Evolutionary conservation across 2,329 filamentous ascomycete species (phyloP), one percentile per base, ranked within the genome.

Genomic region (Cercospora sojina): DNA sequence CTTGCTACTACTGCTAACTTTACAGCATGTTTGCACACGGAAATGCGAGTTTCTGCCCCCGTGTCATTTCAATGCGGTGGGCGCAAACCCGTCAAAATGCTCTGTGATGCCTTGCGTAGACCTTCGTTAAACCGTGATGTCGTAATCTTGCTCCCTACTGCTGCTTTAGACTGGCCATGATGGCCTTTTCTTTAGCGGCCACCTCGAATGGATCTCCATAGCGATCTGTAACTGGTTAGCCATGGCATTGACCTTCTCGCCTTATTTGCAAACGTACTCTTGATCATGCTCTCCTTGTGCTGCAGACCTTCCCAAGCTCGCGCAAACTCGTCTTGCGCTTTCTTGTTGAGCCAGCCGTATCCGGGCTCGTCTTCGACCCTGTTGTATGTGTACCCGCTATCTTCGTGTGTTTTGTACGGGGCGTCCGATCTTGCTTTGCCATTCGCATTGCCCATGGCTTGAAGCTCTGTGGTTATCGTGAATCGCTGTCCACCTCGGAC

Each of bases 241-340:
- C 38, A 18, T 29, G 9, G 18, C 29, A 1, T 3, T 12, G 7
- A 43, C 13, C 41, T 23, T 25, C 3, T 56, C n/a, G 32, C 16
- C 56, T 7, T 56, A n/a, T 51, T 10, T 18, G 7, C 9, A 12
- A 6, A 72, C 76, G 67, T 66, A 78, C 77, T 73, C 63, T 71
- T 71, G n/a, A 79, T 67, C 67, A 72, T 72, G 3, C 38, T 47
- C 20, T 85, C 81, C 71, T 80, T 80, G 73, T 88, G 84, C 58
- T 85, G 73, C 56, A 88, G 70, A 68, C 72, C 73, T 29, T 83
- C 82, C 79, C 81, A 80, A 18, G 82, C 83, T 27, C 83, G 79
- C 51, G 82, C 77, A 70, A 80, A 83, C 63, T 88, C 86, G 66
- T 88, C 86, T 67, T 82, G 75, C 5, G 84, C 83, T 72, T 86